Percentiles rank a stretch among this genome's conserved stretches.
These are phyloP conservation scores for Erodium trifolium DNA, from an alignment of 441 rosid species.

Conservation along the genomic window DNA sequence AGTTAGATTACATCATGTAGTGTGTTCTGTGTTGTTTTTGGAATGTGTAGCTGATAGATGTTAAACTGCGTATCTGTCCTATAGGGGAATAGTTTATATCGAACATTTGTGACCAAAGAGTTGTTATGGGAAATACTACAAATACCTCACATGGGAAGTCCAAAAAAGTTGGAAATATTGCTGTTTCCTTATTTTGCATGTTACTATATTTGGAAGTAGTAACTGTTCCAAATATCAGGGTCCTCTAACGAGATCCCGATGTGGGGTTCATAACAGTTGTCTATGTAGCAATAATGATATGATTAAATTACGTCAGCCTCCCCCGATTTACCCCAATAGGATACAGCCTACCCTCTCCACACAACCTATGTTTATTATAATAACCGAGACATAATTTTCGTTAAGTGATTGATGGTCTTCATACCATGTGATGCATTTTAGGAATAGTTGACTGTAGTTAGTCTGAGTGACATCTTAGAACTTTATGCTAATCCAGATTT, in stretches of 20 bases:
- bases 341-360: neutral
- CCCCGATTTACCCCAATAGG: neutral
- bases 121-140: no score
- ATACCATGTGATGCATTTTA: neutral
- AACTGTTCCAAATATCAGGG: no score
- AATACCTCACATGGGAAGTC: no score
- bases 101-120: neutral
- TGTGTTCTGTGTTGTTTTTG: neutral
- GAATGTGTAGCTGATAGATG: neutral
- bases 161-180: no score
- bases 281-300: neutral
- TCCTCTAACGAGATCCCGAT: no score
- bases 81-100: neutral
- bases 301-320: neutral
- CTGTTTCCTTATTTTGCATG: no score
- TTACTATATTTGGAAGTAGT: no score
- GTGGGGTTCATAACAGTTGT: no score
- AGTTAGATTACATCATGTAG: neutral
- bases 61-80: neutral
- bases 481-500: neutral
- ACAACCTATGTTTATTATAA: neutral
- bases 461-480: neutral
- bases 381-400: neutral
- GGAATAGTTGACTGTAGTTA: conserved; percentile 2
- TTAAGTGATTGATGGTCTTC: neutral